phyloP scores from a whole-genome alignment of 352 stramenopile genomes.

The Phytophthora melonis region DNA sequence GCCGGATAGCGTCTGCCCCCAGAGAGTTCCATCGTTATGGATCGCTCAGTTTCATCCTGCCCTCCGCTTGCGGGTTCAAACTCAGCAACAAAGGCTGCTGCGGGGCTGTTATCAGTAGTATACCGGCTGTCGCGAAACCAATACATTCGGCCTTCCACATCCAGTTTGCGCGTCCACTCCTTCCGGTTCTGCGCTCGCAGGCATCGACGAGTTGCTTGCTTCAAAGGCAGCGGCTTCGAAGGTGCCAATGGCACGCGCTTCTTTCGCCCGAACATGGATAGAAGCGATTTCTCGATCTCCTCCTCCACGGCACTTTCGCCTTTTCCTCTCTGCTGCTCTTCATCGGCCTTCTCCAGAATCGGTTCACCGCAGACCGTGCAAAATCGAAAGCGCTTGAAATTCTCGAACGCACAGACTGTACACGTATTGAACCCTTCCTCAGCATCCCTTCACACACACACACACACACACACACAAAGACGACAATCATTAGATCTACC shows the following conservation, averaged over 20 bases:
- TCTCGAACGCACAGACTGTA: slow-evolving; percentile 45
- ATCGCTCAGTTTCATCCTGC: too few relatives aligned
- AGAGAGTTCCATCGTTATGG: neutral
- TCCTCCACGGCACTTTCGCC: neutral
- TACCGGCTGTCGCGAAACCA: slow-evolving; percentile 32
- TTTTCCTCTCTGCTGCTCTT: slow-evolving; percentile 1
- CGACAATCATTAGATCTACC: neutral
- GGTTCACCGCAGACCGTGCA: slow-evolving; percentile 40
- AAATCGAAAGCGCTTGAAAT: slow-evolving; percentile 45
- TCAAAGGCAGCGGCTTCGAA: neutral
- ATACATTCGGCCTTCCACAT: slow-evolving; percentile 31
- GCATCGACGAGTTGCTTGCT: neutral
- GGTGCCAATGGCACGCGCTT: neutral
- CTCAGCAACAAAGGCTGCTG: slow-evolving; percentile 15
- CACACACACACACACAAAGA: too few relatives aligned
- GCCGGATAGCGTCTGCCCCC: neutral
- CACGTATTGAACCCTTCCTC: slow-evolving; percentile 44
- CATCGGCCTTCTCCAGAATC: slow-evolving; percentile 16
- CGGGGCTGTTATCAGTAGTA: neutral
- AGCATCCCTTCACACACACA: slow-evolving; percentile 32
- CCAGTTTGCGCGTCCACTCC: slow-evolving; percentile 42
- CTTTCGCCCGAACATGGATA: slow-evolving; percentile 5
- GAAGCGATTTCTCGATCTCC: slow-evolving; percentile 8
- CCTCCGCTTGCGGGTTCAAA: slow-evolving; percentile 1
- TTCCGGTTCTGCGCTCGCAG: slow-evolving; percentile 32